Conservation (phyloP, 345 rosid species). For the Ceriops zippeliana region DNA sequence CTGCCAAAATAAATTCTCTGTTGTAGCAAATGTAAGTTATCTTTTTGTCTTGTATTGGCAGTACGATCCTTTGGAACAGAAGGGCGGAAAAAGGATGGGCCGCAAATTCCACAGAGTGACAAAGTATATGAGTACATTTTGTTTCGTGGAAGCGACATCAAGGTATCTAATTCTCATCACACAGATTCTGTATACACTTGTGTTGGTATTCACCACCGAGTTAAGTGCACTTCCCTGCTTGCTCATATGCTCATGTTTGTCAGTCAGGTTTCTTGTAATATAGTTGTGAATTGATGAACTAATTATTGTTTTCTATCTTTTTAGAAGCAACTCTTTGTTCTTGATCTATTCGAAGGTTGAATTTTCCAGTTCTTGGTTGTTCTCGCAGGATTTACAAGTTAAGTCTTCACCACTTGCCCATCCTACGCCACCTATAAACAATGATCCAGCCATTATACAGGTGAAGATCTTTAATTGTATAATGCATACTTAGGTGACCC, state of each 20-base stretch:
- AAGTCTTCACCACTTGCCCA: constrained; percentile 84
- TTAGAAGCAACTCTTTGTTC: not conserved
- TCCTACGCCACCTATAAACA: constrained; percentile 60
- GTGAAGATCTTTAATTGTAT: constrained; percentile 26
- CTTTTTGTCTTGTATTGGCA: constrained; percentile 19
- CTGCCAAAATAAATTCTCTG: not conserved
- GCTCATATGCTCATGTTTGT: not conserved
- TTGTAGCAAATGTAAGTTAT: too few species aligned
- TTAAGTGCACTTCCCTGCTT: too few species aligned
- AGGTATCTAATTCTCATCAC: constrained; percentile 32
- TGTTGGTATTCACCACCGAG: not conserved
- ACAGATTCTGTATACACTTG: not conserved
- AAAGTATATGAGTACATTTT: constrained; percentile 64
- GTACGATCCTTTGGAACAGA: constrained; percentile 78
- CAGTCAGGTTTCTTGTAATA: not conserved
- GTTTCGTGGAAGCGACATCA: constrained; percentile 67
- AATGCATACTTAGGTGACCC: constrained; percentile 6
- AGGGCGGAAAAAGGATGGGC: constrained; percentile 66
- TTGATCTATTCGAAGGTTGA: not conserved
- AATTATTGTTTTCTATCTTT: not conserved
- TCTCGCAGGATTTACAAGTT: constrained; percentile 82
- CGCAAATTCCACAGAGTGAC: constrained; percentile 55
- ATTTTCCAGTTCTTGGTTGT: not conserved
- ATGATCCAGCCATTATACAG: constrained; percentile 96
- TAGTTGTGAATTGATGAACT: not conserved